These are phyloP conservation scores for Yarrowia hollandica DNA, from an alignment of 805 yeast species.

Conservation along the genomic window DNA sequence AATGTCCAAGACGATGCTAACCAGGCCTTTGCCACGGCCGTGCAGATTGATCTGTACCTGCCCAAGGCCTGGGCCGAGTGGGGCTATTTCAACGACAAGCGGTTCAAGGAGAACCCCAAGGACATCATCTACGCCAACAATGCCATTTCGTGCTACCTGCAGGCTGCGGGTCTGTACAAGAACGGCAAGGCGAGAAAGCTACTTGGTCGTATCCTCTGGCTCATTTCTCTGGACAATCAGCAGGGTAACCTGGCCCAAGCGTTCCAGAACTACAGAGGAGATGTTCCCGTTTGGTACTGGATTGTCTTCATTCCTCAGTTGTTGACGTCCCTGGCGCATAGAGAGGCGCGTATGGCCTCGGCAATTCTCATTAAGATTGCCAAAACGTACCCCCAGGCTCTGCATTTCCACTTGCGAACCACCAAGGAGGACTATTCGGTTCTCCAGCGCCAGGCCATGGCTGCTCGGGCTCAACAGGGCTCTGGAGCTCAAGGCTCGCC, in stretches of 20 bases:
- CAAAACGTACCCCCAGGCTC: conserved; percentile 94
- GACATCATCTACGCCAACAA: conserved; percentile 85
- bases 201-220: conserved; percentile 88
- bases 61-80: conserved; percentile 99
- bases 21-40: conserved; percentile 97
- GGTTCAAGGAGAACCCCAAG: conserved; percentile 78
- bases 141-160: conserved; percentile 92
- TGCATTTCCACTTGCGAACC: conserved; percentile 93
- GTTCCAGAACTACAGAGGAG: conserved; percentile 89
- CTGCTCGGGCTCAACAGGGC: conserved; percentile 40
- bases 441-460: conserved; percentile 71
- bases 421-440: conserved; percentile 92
- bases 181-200: conserved; percentile 86
- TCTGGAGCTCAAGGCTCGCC: neutral
- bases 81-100: conserved; percentile 92
- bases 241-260: conserved; percentile 80
- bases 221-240: conserved; percentile 85
- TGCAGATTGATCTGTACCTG: conserved; percentile 86
- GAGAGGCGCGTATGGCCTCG: conserved; percentile 86
- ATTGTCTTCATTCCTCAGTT: conserved; percentile 94
- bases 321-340: conserved; percentile 82
- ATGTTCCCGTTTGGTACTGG: conserved; percentile 99
- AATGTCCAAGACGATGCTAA: conserved; percentile 93
- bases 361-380: conserved; percentile 89
- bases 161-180: conserved; percentile 96